Percentiles rank a stretch among this genome's conserved stretches.
Conservation (phyloP, 2,329 filamentous ascomycete genomes). For the Botrytis fragariae region DNA sequence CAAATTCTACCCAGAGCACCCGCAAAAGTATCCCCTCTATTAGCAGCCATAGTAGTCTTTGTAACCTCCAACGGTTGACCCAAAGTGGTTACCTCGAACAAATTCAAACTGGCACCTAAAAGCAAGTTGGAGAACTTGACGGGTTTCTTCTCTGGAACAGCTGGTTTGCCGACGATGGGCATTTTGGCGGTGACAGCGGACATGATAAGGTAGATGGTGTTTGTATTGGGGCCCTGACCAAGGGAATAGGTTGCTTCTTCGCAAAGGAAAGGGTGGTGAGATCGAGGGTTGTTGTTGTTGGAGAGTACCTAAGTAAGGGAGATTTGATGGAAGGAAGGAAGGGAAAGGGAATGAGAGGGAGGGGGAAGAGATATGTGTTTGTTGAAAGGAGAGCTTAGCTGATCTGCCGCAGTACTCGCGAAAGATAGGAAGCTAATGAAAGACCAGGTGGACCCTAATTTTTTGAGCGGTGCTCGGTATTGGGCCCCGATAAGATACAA, state of each 20-base stretch:
- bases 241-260: constrained; percentile 90
- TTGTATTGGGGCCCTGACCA: constrained; percentile 84
- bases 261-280: constrained; percentile 43
- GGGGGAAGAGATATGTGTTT: background rate
- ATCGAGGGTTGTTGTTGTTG: background rate
- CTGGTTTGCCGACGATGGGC: constrained; percentile 43
- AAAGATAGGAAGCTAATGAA: constrained; percentile 8
- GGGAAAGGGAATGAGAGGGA: background rate
- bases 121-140: constrained; percentile 99
- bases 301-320: background rate
- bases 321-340: background rate
- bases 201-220: constrained; percentile 54
- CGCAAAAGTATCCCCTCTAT: constrained; percentile 83
- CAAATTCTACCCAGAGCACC: constrained; percentile 83
- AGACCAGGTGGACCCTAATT: constrained; percentile 9
- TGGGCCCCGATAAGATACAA: background rate
- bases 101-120: constrained; percentile 43
- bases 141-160: constrained; percentile 87
- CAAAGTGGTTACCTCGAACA: constrained; percentile 53
- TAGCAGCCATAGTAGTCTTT: constrained; percentile 99
- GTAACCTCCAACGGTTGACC: constrained; percentile 90
- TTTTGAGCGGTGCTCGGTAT: background rate
- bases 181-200: constrained; percentile 51
- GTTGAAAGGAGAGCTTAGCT: background rate
- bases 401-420: background rate